Evolutionary conservation across 2,329 filamentous ascomycete genomes (phyloP), one percentile per base, ranked within the genome.

Genomic region (Fusarium sororula): DNA sequence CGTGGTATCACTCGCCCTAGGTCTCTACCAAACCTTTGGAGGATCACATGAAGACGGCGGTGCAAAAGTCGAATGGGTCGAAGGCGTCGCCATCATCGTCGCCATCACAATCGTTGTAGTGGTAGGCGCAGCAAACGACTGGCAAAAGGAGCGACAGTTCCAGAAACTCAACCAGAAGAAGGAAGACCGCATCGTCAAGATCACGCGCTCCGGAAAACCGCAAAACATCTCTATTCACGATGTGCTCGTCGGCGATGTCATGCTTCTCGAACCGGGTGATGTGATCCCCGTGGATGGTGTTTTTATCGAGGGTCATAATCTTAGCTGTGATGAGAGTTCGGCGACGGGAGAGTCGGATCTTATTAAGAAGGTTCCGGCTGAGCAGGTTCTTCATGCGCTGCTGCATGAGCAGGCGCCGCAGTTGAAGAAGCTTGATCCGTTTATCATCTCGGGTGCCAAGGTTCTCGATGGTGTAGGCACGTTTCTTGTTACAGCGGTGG

Each of bases 271-370:
- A 68, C 90, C 91, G 1, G 92, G 92, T 62, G 92, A 94, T 76
- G 84, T 93, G 45, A 87, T 93, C 44, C 91, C 92, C 0, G 91
- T 91, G 3, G 92, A 94, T 76, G 92, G 92, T 13, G 85, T 93
- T 51, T 88, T 93, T 63, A 90, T 94, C 69, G 84, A 86, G 15
- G 85, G 85, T 2, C 83, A 86, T 60, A 82, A 82, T 15, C 74
- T 86, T 32, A 85, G 91, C 79, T 94, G 91, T 76, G 92, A 94
- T 74, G 92, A 94, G 78, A 93, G 91, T 9, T 93, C 91, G 12
- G 90, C 90, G 1, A 94, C 92, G 38, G 92, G 92, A 67, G 92
- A 94, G 81, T 93, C 91, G 1, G 91, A 94, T 75, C 87, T 91
- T 54, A 88, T 93, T 79, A 92, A 90, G 81, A 94, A 94, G 83